Percentiles rank a stretch among this genome's conserved stretches.
phyloP scores from a whole-genome alignment of 306 rosid species.

The Astragalus membranaceus region DNA sequence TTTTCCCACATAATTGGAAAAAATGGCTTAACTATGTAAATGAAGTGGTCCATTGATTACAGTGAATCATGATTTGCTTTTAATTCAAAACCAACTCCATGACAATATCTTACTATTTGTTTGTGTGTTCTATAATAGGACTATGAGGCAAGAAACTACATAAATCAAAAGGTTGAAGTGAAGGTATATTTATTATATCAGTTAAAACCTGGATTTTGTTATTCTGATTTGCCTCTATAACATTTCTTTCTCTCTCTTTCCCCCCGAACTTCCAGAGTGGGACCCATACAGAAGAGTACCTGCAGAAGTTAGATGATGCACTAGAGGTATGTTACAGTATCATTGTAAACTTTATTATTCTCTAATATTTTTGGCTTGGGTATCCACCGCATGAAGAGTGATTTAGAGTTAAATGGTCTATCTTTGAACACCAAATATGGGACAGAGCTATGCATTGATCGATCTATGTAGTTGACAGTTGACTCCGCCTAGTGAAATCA shows the following conservation, averaged over 20 bases:
- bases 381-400: background rate
- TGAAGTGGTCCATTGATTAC: background rate
- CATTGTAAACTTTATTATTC: background rate
- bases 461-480: background rate
- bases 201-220: constrained; percentile 18
- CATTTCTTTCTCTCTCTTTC: background rate
- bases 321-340: constrained; percentile 52
- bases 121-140: constrained; percentile 42
- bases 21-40: background rate
- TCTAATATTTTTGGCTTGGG: background rate
- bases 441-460: no score
- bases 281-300: constrained; percentile 61
- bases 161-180: constrained; percentile 86
- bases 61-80: constrained; percentile 4
- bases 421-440: no score
- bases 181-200: constrained; percentile 37
- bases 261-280: constrained; percentile 57
- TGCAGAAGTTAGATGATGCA: constrained; percentile 69
- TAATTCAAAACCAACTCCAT: background rate
- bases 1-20: background rate
- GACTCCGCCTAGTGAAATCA: background rate
- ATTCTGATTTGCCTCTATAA: background rate
- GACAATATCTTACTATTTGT: background rate
- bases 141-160: constrained; percentile 70
- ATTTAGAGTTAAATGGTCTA: background rate